Evolutionary conservation across 345 rosid species (phyloP), one percentile per base, ranked within the genome.

Genomic region (Citropsis articulata): DNA sequence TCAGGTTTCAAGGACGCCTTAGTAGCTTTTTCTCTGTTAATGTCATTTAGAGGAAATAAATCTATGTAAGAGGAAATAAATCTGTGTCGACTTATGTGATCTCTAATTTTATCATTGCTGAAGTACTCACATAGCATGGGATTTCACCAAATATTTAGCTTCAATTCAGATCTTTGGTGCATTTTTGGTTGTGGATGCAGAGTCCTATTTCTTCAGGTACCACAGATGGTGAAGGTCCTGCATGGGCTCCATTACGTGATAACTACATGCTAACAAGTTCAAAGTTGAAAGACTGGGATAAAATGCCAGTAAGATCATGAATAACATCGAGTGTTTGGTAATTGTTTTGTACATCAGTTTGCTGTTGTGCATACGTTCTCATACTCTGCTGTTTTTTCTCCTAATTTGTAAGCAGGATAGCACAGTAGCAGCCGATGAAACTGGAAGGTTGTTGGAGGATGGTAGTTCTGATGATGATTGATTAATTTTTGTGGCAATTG

Each of bases 171-270:
- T 56, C 62, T 71, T 21, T 27, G 31, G 30, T 7, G 31, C 63
- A 42, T 50, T 64, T 63, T 65, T 62, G 30, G 45, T 64, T 21
- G 57, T n/a, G 30, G 22, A 6, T 78, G 86, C 87, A 90, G 95
- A 88, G 77, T 31, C 56, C 63, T 60, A 55, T 75, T 53, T 72
- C 85, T 27, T 79, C 89, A 8, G 85, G 73, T 40, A 21, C 72
- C 7, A 66, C 24, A 7, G 87, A 78, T n/a, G 86, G 76, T 7
- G 94, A 88, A 80, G 91, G 86, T 38, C 99, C 98, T 28, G 91
- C 89, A 14, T 96, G 99, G 99, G 98, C 99, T 80, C 98, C 99
- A 63, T 78, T 96, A 56, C 90, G 93, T 10, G 98, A 96, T 72
- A 96, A 90, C 80, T 96, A 86, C 87, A 94, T 96, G 98, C 81